Percentiles rank a stretch among this genome's conserved stretches.
phyloP scores from a whole-genome alignment of 495 filamentous ascomycete species.

The Recurvomyces mirabilis region DNA sequence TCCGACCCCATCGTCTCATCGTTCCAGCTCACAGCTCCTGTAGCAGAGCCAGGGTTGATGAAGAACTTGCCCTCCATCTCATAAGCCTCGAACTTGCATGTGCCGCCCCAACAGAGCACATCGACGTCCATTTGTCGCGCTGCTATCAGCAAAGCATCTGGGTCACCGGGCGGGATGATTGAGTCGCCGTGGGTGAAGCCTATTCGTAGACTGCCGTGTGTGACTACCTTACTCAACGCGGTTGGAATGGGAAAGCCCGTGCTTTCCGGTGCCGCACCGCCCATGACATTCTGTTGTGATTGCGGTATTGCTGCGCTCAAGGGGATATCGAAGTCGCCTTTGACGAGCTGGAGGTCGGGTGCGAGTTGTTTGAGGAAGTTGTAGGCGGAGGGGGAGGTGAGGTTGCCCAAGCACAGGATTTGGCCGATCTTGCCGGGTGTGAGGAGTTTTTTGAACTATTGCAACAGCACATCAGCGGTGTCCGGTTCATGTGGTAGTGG shows the following conservation, averaged over 20 bases:
- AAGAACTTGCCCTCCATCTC: conserved; percentile 99
- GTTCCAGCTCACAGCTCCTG: conserved; percentile 68
- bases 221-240: conserved; percentile 90
- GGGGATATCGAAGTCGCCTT: conserved; percentile 76
- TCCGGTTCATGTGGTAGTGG: background rate
- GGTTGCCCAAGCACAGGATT: conserved; percentile 92
- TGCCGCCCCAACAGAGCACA: conserved; percentile 94
- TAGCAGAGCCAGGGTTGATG: conserved; percentile 92
- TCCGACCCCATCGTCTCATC: conserved; percentile 55
- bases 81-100: conserved; percentile 93
- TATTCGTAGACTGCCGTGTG: conserved; percentile 83
- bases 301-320: conserved; percentile 2
- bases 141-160: conserved; percentile 82
- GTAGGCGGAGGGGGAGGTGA: conserved; percentile 88
- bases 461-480: conserved; percentile 8
- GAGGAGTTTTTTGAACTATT: conserved; percentile 94
- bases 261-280: conserved; percentile 25
- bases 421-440: conserved; percentile 96
- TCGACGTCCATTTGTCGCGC: conserved; percentile 95
- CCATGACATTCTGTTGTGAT: background rate
- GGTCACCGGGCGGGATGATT: conserved; percentile 81
- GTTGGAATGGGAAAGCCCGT: conserved; percentile 85
- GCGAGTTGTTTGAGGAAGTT: conserved; percentile 86
- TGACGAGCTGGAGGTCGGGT: conserved; percentile 90
- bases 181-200: conserved; percentile 96